Evolutionary conservation across 2,329 filamentous ascomycete species (phyloP), one percentile per base, ranked within the genome.

Genomic region (Madurella fahalii): DNA sequence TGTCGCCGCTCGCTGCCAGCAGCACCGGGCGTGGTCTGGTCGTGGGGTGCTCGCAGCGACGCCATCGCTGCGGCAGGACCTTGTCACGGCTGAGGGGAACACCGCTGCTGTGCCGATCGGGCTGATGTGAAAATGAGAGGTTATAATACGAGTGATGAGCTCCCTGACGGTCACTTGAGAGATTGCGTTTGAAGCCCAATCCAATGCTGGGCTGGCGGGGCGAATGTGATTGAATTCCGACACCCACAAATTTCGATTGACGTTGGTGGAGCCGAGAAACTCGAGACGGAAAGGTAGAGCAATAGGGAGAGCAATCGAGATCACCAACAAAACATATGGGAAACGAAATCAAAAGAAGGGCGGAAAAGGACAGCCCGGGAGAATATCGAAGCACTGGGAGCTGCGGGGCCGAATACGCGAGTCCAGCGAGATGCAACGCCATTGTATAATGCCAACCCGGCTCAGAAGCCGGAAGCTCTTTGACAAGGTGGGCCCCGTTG

Each of bases 51-150:
- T 40, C 16, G 52, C 43, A 52, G 48, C 42, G 60, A 57, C n/a
- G 50, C 54, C 60, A 62, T 62, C 20, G 52, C 42, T 42, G 47
- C 37, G 41, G 44, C 42, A 47, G 41, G 40, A 42, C 44, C 16
- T 25, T 34, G 16, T 2, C 11, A 4, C 11, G 17, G 2, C 13
- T 18, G n/a, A 41, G 45, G 43, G 46, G n/a, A 15, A 34, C 39
- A 3, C 25, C 25, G 25, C 7, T 25, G 25, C 25, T 4, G 7
- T 25, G 25, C 25, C 25, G 56, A 41, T 40, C 30, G 25, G 40
- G 40, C 37, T 30, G 43, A 5, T n/a, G 31, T 49, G 15, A 30
- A 46, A 32, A 41, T 41, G 25, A 25, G 39, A 13, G 37, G 25
- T 16, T 41, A 30, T 52, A 25, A 25, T 25, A 25, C 25, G 7